Conservation (phyloP, 345 rosid species). For the Corchorus capsularis region DNA sequence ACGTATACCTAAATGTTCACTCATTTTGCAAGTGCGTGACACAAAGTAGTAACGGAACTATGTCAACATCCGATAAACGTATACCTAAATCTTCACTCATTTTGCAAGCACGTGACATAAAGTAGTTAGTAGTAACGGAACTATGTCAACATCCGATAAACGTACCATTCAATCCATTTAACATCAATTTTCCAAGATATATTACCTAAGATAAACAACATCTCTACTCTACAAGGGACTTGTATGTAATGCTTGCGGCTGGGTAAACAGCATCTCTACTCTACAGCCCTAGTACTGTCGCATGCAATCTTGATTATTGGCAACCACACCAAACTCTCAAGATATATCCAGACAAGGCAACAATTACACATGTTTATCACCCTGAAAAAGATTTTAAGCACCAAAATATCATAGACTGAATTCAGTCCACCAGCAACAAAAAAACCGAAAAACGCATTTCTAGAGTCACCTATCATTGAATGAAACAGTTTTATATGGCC, state of each 20-base stretch:
- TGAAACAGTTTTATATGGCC: background rate
- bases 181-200: background rate
- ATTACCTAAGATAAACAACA: conserved; percentile 3
- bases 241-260: no score
- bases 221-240: background rate
- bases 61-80: background rate
- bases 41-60: background rate
- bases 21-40: no score
- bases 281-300: no score
- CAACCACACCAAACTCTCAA: background rate
- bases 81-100: no score
- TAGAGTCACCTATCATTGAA: background rate
- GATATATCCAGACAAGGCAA: background rate
- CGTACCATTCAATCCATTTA: background rate
- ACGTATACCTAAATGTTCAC: no score
- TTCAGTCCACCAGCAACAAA: background rate
- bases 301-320: background rate
- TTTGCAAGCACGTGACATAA: background rate
- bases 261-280: background rate
- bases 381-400: background rate
- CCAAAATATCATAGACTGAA: background rate
- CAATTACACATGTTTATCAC: background rate
- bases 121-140: background rate
- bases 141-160: background rate
- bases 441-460: background rate